Evolutionary conservation across 2,329 filamentous ascomycete species (phyloP).

Genomic region (Fusarium cyanostomum): DNA sequence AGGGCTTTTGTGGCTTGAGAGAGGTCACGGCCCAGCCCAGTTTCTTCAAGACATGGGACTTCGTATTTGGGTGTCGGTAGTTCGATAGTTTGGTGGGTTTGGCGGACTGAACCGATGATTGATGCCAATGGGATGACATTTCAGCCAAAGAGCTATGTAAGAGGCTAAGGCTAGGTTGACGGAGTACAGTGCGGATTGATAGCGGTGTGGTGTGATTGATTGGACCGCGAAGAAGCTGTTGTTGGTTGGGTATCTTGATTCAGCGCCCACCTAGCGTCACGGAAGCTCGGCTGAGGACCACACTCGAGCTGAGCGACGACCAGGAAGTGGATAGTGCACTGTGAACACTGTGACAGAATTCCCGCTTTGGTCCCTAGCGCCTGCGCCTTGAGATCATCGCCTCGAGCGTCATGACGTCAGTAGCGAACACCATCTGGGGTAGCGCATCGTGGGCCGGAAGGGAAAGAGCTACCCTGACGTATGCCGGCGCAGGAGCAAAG

Average conservation of each 20-base stretch:
- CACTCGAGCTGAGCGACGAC: slow-evolving; percentile 13
- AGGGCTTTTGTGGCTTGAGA: neutral
- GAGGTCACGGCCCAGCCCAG: neutral
- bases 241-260: neutral
- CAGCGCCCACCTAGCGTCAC: neutral
- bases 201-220: slow-evolving; percentile 6
- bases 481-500: slow-evolving; percentile 30
- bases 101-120: slow-evolving; percentile 1
- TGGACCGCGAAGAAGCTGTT: too few species aligned
- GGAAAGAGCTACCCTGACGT: slow-evolving; percentile 38
- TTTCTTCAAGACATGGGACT: neutral
- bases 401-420: slow-evolving; percentile 38
- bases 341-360: slow-evolving; percentile 16
- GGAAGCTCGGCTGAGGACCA: slow-evolving; percentile 2
- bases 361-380: slow-evolving; percentile 20
- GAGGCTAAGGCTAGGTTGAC: neutral
- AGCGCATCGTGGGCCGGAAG: slow-evolving; percentile 25
- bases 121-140: slow-evolving; percentile 13
- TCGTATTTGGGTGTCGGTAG: slow-evolving; percentile 11
- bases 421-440: slow-evolving; percentile 37
- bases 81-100: slow-evolving; percentile 1
- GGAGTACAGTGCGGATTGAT: slow-evolving; percentile 34
- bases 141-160: neutral
- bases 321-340: slow-evolving; percentile 5
- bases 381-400: slow-evolving; percentile 38